Evolutionary conservation across 495 filamentous ascomycete genomes (phyloP), one percentile per base, ranked within the genome.

Genomic region (Penicillium subrubescens): DNA sequence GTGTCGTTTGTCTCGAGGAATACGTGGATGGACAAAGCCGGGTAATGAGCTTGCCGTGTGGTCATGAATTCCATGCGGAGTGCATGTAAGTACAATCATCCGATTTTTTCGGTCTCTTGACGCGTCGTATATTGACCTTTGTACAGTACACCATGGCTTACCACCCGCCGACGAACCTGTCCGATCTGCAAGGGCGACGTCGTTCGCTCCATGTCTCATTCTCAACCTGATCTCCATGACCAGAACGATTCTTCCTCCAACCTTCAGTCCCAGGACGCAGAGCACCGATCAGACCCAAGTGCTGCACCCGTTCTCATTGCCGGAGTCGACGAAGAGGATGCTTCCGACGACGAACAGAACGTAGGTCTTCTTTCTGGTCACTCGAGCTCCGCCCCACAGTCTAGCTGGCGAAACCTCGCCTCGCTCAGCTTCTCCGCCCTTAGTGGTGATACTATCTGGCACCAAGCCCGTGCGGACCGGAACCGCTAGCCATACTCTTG

Each of bases 131-230:
- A 51, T 65, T 76, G 68, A 74, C 62, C 37, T 3, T 59, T n/a
- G 54, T 23, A 27, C 68, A 98, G 94, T 73, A 98, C 95, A 15
- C 96, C 96, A n/a, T 99, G 95, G 95, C 80, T 99, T 37, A 97
- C 92, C 11, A 97, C 94, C 35, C 89, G 94, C 44, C 91, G 94
- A 58, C 88, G 95, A 66, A 98, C 96, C 29, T 99, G 95, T 68
- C 95, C 95, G 7, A 98, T 99, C 48, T 99, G 95, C 81, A 98
- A 98, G 75, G 93, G 92, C 29, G 95, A 99, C 69, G 96, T 99
- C 35, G 95, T 98, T 25, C 84, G 87, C 54, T 85, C 81, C 10
- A 80, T 86, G 81, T 70, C 78, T 35, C 75, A 84, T 44, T 69
- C 67, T 33, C 61, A 81, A 73, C 41, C 83, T 81, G 41, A 87